phyloP scores from a whole-genome alignment of 805 yeast species.

The Soucietia sequanensis region DNA sequence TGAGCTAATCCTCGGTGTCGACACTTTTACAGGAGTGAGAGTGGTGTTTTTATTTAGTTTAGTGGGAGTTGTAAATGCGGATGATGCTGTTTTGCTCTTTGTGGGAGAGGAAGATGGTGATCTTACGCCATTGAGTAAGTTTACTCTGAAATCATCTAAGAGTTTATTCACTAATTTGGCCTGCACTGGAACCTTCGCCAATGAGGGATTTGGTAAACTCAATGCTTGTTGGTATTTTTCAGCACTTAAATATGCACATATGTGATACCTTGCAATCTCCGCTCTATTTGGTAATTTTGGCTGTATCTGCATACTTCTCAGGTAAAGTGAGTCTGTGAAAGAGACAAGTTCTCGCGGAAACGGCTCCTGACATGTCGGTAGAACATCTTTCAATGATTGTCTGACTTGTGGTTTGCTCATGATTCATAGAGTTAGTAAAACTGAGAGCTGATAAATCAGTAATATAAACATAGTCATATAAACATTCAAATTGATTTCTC shows the following conservation, averaged over 20 bases:
- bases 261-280: conserved; percentile 65
- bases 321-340: conserved; percentile 46
- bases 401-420: conserved; percentile 17
- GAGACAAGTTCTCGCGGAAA: conserved; percentile 42
- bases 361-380: conserved; percentile 44
- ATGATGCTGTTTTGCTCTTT: conserved; percentile 23
- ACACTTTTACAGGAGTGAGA: conserved; percentile 21
- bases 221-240: conserved; percentile 45
- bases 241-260: conserved; percentile 63
- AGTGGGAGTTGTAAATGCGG: conserved; percentile 15
- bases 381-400: conserved; percentile 45
- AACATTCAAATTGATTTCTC: too few species aligned
- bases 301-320: conserved; percentile 49
- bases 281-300: conserved; percentile 49
- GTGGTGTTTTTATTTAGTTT: conserved; percentile 7
- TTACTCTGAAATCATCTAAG: conserved; percentile 45
- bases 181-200: conserved; percentile 59
- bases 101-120: conserved; percentile 17
- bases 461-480: too few species aligned
- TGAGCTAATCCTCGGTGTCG: conserved; percentile 34
- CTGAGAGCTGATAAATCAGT: too few species aligned
- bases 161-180: conserved; percentile 40
- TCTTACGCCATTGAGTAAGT: conserved; percentile 27
- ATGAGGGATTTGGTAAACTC: conserved; percentile 48
- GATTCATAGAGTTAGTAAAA: too few species aligned